These are phyloP conservation scores for Daedalea quercina DNA, from an alignment of 768 basidiomycete species.

Conservation along the genomic window DNA sequence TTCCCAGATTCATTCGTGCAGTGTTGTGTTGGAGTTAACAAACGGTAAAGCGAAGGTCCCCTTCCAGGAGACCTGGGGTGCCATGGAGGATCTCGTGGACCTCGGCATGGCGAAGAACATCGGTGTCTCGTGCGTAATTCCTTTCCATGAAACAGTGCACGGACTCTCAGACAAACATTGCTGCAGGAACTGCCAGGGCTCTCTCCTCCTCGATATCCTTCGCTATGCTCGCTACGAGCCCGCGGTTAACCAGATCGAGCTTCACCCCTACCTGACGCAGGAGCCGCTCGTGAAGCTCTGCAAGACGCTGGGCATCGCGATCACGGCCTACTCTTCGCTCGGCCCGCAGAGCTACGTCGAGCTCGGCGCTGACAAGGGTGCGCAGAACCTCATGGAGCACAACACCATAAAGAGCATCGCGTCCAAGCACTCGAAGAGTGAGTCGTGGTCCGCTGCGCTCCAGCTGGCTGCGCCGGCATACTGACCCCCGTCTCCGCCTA, in stretches of 20 bases:
- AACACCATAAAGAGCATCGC: conserved; percentile 39
- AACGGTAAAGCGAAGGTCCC: conserved; percentile 47
- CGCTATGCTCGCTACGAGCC: conserved; percentile 68
- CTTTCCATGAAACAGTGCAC: neutral
- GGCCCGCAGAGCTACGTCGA: conserved; percentile 57
- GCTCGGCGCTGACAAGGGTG: conserved; percentile 50
- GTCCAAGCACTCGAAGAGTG: conserved; percentile 46
- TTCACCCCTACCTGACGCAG: conserved; percentile 51
- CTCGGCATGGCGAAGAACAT: conserved; percentile 70
- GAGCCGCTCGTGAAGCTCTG: conserved; percentile 37
- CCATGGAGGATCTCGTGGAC: conserved; percentile 75
- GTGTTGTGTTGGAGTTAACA: neutral
- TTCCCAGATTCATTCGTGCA: conserved; percentile 1
- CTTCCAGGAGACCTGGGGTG: conserved; percentile 78
- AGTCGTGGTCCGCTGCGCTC: conserved; percentile 7
- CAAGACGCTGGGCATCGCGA: conserved; percentile 37
- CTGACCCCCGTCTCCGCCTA: neutral
- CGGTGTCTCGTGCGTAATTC: conserved; percentile 51
- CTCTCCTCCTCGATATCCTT: conserved; percentile 66
- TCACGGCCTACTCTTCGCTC: conserved; percentile 53
- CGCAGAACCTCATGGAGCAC: conserved; percentile 48
- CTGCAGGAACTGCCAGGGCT: conserved; percentile 65
- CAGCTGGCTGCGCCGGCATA: neutral
- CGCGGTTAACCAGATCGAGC: conserved; percentile 53
- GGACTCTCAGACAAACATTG: neutral